Evolutionary conservation across 225 moss, liverwort and hornwort genomes (phyloP).

Genomic region (Neckera pumila): DNA sequence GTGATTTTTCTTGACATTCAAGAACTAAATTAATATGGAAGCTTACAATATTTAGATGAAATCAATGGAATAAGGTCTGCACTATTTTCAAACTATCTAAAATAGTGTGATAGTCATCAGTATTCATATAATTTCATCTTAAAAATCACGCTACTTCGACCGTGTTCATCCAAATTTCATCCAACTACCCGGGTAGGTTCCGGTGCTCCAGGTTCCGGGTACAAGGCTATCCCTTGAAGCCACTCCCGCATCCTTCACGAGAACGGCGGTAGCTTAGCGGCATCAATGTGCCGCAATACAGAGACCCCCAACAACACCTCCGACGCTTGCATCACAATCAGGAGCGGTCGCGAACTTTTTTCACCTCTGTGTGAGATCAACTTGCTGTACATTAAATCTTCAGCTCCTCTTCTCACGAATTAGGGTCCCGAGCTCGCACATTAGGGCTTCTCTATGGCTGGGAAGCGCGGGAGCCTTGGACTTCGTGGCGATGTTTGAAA

Average conservation of each 20-base stretch:
- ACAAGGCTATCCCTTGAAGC: background rate
- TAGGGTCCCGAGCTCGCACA: background rate
- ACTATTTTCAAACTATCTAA: background rate
- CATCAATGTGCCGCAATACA: background rate
- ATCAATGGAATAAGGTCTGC: no score
- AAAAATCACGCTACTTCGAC: background rate
- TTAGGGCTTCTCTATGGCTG: slow-evolving; percentile 8
- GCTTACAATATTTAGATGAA: no score
- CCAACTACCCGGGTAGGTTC: background rate
- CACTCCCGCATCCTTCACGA: background rate
- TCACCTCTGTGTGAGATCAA: no score
- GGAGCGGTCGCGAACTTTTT: background rate
- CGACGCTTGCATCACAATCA: background rate
- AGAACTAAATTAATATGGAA: background rate
- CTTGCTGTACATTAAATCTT: background rate
- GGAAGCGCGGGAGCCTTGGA: background rate
- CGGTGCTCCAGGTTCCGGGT: background rate
- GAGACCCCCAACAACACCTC: background rate
- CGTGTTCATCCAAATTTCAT: background rate
- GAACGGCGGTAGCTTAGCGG: background rate
- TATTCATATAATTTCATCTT: no score
- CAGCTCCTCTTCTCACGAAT: background rate
- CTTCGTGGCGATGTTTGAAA: background rate
- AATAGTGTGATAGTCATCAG: background rate
- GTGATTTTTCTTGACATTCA: no score